Evolutionary conservation across 2,329 filamentous ascomycete species (phyloP).

Genomic region (Aspergillus fischeri): DNA sequence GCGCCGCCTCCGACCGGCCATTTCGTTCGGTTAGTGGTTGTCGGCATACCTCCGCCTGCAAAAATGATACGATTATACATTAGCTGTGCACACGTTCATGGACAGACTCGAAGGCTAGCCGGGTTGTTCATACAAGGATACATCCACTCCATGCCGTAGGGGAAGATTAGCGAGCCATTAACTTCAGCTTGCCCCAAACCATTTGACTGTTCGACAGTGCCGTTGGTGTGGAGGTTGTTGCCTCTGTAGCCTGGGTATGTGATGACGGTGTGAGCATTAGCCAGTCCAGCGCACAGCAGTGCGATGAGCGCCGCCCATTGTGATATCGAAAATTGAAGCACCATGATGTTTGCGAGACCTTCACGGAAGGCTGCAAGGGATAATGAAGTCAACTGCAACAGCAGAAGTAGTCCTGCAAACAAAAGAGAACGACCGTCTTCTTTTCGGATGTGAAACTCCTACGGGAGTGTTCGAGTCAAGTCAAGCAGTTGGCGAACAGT

Average conservation of each 20-base stretch:
- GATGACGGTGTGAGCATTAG: conserved; percentile 67
- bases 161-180: conserved; percentile 54
- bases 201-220: conserved; percentile 46
- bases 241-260: conserved; percentile 84
- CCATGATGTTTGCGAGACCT: conserved; percentile 22
- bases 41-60: conserved; percentile 75
- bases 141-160: conserved; percentile 91
- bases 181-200: conserved; percentile 45
- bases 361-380: background rate
- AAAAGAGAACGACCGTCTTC: background rate
- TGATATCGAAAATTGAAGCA: conserved; percentile 21
- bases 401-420: conserved; percentile 4
- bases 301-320: conserved; percentile 26
- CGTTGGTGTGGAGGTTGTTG: conserved; percentile 77
- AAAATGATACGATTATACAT: background rate
- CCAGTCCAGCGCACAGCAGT: conserved; percentile 35
- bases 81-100: conserved; percentile 2
- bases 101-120: background rate
- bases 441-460: background rate
- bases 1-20: conserved; percentile 88
- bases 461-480: background rate
- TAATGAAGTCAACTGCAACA: background rate
- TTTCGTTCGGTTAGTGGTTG: conserved; percentile 77
- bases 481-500: background rate
- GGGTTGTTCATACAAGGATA: conserved; percentile 72